Conservation (phyloP, 129 eudicot species). For the Flaveria ramosissima region DNA sequence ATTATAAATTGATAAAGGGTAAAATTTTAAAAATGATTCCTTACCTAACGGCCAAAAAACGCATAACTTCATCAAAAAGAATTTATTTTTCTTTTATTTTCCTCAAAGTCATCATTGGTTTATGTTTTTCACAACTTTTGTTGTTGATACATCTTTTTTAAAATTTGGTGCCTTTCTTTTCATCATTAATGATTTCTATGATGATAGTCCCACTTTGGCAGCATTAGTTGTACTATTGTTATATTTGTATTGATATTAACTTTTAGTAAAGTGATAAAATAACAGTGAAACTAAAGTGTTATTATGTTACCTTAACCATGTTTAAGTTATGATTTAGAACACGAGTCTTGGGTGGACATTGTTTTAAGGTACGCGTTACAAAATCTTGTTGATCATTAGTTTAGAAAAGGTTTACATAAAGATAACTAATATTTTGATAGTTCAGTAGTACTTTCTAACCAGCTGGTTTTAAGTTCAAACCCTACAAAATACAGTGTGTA, state of each 20-base stretch:
- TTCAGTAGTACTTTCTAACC: no score
- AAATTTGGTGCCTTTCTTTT: conserved; percentile 26
- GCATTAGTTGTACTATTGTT: no score
- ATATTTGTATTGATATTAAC: no score
- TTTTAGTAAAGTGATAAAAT: no score
- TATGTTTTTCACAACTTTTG: conserved; percentile 26
- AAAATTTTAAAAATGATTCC: conserved; percentile 19
- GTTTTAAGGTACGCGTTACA: background rate
- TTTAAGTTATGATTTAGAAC: background rate
- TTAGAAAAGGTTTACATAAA: background rate
- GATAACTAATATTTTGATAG: background rate
- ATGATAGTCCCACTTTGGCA: conserved; percentile 18
- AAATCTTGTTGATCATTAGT: background rate
- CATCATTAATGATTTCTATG: conserved; percentile 14
- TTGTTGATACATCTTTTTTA: conserved; percentile 33
- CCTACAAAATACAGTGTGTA: no score
- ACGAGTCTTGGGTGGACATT: background rate
- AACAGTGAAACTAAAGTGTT: background rate
- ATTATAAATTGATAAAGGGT: conserved; percentile 15
- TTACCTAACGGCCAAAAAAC: conserved; percentile 40
- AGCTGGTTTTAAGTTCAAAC: no score
- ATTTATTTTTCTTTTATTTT: conserved; percentile 14
- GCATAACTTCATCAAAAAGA: conserved; percentile 23
- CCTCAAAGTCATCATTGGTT: conserved; percentile 34
- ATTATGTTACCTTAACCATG: background rate